Evolutionary conservation across 2,329 filamentous ascomycete species (phyloP), one percentile per base, ranked within the genome.

Genomic region (Teratosphaeriaceae sp.): DNA sequence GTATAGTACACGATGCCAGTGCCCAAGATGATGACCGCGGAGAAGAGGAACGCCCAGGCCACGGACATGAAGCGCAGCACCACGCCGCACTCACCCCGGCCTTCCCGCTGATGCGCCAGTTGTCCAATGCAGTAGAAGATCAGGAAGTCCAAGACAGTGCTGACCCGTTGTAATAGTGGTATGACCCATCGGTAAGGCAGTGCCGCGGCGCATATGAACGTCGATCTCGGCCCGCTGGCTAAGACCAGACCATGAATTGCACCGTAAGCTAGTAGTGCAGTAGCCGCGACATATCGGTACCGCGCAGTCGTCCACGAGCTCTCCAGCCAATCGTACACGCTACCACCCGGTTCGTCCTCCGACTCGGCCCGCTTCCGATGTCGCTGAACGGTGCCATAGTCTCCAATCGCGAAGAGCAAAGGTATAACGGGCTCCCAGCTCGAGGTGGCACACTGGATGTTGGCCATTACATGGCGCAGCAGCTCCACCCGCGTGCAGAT

Each of bases 201-300:
- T 1, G 60, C 53, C 9, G 65, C 56, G 2, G 72, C 66, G 51
- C 74, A 77, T 18, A 76, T 72, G 44, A 71, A 72, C 3, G 71
- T 73, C 13, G 71, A 73, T 30, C 57, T 52, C 13, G 61, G 65
- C 34, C 60, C 64, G 29, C 54, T 46, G 6, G 62, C 56, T 13
- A 69, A 57, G 1, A 58, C 56, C 12, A 63, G 51, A 5, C 62
- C 59, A 23, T 67, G 42, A 30, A 66, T 54, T 5, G 67, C 65
- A 6, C 67, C 65, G 6, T 66, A 33, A 22, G 62, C 58, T 3
- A 73, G 48, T 6, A 70, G 46, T 4, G 57, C 46, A 1, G 67
- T 60, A 0, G 67, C 56, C 16, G 67, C 52, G 1, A 73, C 30
- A 45, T 65, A 67, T 42, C 65, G 57, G 24, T 61, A 60, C 8